Evolutionary conservation across 139 green algal species (phyloP).

Genomic region (Diplosphaera chodatii): DNA sequence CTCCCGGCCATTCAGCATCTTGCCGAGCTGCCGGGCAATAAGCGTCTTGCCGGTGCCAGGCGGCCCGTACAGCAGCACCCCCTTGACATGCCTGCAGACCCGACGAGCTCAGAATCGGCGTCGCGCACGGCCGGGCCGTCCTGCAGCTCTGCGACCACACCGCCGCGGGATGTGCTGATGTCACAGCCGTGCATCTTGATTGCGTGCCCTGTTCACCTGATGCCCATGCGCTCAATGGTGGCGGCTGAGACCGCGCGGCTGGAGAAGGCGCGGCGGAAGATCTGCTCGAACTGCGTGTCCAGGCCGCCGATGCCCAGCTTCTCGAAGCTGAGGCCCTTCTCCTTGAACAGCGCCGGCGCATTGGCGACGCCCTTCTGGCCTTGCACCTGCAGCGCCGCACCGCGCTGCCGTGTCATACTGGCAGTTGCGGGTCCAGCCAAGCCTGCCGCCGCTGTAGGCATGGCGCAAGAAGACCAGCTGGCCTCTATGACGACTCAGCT

Average conservation of each 20-base stretch:
- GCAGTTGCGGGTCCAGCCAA: no score
- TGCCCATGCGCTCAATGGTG: constrained; percentile 86
- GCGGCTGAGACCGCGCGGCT: constrained; percentile 86
- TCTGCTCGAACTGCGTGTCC: constrained; percentile 93
- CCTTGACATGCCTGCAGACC: constrained; percentile 79
- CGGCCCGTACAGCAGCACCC: constrained; percentile 77
- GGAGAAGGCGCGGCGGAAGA: constrained; percentile 96
- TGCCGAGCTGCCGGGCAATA: constrained; percentile 97
- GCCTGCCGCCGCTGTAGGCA: no score
- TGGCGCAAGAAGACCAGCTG: no score
- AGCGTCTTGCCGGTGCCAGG: constrained; percentile 92
- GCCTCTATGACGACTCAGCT: no score
- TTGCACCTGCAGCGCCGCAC: constrained; percentile 69
- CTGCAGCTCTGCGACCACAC: no score
- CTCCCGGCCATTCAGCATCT: constrained; percentile 98
- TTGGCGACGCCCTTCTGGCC: constrained; percentile 64
- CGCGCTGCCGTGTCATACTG: no score
- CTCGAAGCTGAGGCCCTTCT: constrained; percentile 92
- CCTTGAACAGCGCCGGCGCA: constrained; percentile 88
- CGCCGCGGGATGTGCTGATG: no score
- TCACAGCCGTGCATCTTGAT: no score
- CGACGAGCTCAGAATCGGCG: no score
- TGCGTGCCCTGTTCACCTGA: constrained; percentile 43
- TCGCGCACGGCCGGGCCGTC: no score
- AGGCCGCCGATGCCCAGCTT: constrained; percentile 95